A percentile compares a stretch with the other conserved stretches of the same genome.
phyloP scores from a whole-genome alignment of 345 rosid species.

The Syzygium aqueum region DNA sequence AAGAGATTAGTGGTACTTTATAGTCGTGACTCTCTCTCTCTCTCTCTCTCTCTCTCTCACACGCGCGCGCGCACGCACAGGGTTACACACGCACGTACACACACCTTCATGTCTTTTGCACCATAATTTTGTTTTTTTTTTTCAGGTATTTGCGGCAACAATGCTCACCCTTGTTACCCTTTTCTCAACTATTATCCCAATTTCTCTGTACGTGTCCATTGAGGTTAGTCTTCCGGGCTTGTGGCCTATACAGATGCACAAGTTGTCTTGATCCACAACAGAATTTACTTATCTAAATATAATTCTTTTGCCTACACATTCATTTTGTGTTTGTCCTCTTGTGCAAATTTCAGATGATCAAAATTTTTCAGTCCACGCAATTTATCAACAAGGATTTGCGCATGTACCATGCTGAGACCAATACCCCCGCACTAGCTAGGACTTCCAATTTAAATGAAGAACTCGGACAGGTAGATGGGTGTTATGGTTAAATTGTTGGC shows the following conservation, averaged over 20 bases:
- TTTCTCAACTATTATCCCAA: conserved; percentile 92
- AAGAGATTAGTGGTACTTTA: conserved; percentile 61
- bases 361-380: conserved; percentile 93
- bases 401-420: conserved; percentile 87
- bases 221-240: conserved; percentile 45
- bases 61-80: not conserved
- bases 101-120: not conserved
- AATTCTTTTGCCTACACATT: not conserved
- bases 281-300: not conserved
- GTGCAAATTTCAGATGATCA: conserved; percentile 69
- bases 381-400: conserved; percentile 88
- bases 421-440: conserved; percentile 92
- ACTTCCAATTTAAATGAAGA: conserved; percentile 99
- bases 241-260: not conserved
- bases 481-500: not conserved
- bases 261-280: not conserved
- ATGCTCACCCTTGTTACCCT: conserved; percentile 89
- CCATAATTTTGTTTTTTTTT: conserved; percentile 9
- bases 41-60: not conserved
- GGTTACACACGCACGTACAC: not conserved
- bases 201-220: conserved; percentile 94
- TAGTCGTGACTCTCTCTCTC: conserved; percentile 2
- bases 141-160: conserved; percentile 68
- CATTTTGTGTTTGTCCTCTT: conserved; percentile 1
- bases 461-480: conserved; percentile 84